Conservation (phyloP, 129 eudicot species). For the Silybum marianum region DNA sequence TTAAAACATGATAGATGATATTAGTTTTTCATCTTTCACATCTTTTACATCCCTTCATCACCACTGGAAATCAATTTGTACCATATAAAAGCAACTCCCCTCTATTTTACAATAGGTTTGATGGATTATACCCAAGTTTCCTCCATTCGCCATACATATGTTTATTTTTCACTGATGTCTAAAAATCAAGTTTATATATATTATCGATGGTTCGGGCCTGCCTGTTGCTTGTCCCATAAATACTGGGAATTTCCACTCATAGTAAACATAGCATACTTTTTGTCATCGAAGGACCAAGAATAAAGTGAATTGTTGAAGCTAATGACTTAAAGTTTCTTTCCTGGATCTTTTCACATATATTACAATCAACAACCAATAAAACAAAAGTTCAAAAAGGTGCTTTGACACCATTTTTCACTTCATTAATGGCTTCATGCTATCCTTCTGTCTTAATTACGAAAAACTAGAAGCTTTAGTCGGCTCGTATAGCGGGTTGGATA, state of each 20-base stretch:
- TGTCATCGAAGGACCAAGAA: slow-evolving; percentile 3
- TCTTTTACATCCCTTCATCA: background rate
- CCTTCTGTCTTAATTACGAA: slow-evolving; percentile 13
- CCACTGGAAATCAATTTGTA: background rate
- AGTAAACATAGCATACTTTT: background rate
- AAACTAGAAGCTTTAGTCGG: background rate
- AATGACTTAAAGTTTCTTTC: background rate
- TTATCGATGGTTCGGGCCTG: background rate
- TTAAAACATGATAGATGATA: background rate
- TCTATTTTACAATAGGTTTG: background rate
- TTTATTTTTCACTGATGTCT: background rate
- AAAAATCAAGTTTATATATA: background rate
- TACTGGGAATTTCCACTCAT: background rate
- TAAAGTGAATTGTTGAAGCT: background rate
- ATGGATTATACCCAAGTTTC: background rate
- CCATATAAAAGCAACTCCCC: background rate
- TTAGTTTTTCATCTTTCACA: background rate
- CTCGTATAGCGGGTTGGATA: background rate
- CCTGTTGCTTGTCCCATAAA: background rate
- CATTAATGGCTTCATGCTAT: background rate
- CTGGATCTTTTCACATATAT: background rate
- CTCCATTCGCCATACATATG: background rate
- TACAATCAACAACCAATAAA: slow-evolving; percentile 6
- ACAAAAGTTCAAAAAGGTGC: background rate
- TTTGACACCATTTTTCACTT: slow-evolving; percentile 12